Base-by-base conservation (phyloP, 2,329 filamentous ascomycete genomes). In the Akanthomyces muscarius region DNA sequence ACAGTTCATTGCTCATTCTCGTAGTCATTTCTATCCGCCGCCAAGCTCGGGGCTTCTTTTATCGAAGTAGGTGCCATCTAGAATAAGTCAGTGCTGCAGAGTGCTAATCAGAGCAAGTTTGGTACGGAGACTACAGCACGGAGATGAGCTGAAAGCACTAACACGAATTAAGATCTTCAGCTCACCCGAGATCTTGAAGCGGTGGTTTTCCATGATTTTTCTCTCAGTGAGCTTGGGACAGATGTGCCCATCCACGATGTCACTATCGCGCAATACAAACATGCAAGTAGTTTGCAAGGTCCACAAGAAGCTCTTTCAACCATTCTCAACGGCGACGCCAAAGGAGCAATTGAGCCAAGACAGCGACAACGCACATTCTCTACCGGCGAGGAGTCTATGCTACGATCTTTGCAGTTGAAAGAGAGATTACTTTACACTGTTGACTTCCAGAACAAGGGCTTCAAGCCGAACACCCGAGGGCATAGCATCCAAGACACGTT, bases 201-300 rank as follows among this genome's bases (percentile, higher is more conserved):
- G 4, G 70, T 79, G 8, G 70, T 78, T n/a, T 78, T 75, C 59
- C 76, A 78, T 63, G 76, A 78, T 64, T 78, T 77, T 55, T 72
- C 72, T 3, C 63, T 78, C 11, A 78, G 75, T 63, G 76, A 80
- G 64, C 72, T 74, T 5, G 77, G 77, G 6, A 75, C 75, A 7
- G 76, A 79, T 64, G 66, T 73, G 30, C 71, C 76, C n/a, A 70
- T 78, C 25, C 74, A 79, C 65, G 71, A 71, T 54, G 54, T 78
- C n/a, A 77, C 68, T 11, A 64, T 76, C 10, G 72, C 75, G 23
- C 77, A 79, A 69, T 76, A 74, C 63, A 68, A 70, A 52, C 65
- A 73, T 50, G 67, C 70, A 8, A 71, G 72, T 59, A 67, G 71
- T 16, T 56, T 68, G n/a, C 68, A 45, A 41, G 62, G 65, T 13